Conservation (phyloP, 257 asterid species). For the Salvia miltiorrhiza region DNA sequence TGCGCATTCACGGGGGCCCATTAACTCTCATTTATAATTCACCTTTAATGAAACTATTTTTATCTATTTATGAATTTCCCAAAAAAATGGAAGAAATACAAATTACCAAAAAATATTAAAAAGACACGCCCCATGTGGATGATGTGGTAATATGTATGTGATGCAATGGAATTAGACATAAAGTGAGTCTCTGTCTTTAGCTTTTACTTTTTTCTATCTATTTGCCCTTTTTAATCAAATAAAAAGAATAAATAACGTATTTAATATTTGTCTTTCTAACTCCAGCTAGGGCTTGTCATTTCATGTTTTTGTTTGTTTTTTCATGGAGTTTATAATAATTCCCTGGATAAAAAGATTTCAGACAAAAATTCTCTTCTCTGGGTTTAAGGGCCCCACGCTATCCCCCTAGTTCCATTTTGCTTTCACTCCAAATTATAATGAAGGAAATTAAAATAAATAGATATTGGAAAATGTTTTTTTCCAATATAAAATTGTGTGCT, state of each 20-base stretch:
- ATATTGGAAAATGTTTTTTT: not conserved
- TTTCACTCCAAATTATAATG: conserved; percentile 5
- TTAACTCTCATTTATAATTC: conserved; percentile 24
- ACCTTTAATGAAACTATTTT: not conserved
- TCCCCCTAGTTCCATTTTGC: not conserved
- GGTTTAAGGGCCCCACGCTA: conserved; percentile 19
- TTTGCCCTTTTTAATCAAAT: conserved; percentile 3
- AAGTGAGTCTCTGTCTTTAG: conserved; percentile 40
- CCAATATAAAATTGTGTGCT: not conserved
- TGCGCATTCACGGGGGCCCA: conserved; percentile 29
- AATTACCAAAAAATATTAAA: not conserved
- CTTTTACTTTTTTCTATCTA: conserved; percentile 29
- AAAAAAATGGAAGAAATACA: not conserved
- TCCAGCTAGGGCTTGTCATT: conserved; percentile 40
- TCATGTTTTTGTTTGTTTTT: conserved; percentile 31
- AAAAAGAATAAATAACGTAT: conserved; percentile 17
- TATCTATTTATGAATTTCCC: not conserved
- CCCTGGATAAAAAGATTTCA: conserved; percentile 14
- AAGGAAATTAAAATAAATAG: not conserved
- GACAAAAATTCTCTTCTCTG: conserved; percentile 27
- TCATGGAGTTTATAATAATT: conserved; percentile 19
- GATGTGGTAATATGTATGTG: not conserved
- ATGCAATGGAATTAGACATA: conserved; percentile 34
- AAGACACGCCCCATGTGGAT: conserved; percentile 28
- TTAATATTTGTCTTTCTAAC: conserved; percentile 35